Percentiles rank a stretch among this genome's conserved stretches.
Conservation (phyloP, 257 asterid species). For the Rehmannia glutinosa region DNA sequence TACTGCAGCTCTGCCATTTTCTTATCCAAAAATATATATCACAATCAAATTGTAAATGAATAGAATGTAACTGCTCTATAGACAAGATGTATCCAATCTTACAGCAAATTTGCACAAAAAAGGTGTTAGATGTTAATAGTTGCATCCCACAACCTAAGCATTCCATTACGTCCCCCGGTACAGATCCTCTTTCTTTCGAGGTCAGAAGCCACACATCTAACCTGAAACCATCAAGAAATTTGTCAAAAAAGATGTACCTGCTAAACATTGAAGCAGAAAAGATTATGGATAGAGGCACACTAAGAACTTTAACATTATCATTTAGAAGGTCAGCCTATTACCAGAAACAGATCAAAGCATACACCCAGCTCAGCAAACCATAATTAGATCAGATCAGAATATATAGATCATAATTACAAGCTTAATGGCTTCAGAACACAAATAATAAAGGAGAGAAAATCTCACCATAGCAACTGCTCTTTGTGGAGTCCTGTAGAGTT, state of each 20-base stretch:
- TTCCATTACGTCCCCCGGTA: conserved; percentile 86
- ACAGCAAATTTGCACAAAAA: neutral
- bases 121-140: conserved; percentile 66
- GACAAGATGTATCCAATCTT: neutral
- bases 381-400: neutral
- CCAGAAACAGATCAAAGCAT: too few relatives aligned
- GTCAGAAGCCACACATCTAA: conserved; percentile 80
- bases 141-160: conserved; percentile 98
- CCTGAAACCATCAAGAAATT: conserved; percentile 43
- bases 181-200: conserved; percentile 94
- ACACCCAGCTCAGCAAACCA: neutral
- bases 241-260: too few relatives aligned
- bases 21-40: neutral
- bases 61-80: neutral
- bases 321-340: too few relatives aligned
- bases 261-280: too few relatives aligned
- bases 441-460: conserved; percentile 12
- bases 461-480: conserved; percentile 80
- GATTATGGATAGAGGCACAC: too few relatives aligned
- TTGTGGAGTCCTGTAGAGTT: conserved; percentile 89
- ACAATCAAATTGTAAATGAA: neutral
- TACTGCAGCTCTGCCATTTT: neutral
- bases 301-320: too few relatives aligned
- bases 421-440: conserved; percentile 6
- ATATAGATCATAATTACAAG: neutral